A percentile compares a stretch with the other conserved stretches of the same genome.
phyloP scores from a whole-genome alignment of 2,329 filamentous ascomycete genomes.

The Aspergillus terreus region DNA sequence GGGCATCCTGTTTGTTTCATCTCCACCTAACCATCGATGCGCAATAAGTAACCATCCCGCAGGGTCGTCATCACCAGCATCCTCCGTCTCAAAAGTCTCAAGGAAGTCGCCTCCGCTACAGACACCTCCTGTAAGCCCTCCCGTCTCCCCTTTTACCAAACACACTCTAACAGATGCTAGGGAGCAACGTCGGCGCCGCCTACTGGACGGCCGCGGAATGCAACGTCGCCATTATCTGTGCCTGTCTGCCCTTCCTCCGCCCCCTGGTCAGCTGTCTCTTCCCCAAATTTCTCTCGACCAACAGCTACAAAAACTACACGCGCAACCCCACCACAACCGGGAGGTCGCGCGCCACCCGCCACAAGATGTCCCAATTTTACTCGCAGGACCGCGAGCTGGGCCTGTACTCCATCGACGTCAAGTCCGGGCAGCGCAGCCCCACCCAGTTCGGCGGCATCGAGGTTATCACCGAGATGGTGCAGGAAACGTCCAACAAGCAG shows the following conservation, averaged over 20 bases:
- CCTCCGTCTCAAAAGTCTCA: conserved; percentile 27
- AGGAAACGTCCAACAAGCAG: conserved; percentile 13
- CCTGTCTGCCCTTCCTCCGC: conserved; percentile 39
- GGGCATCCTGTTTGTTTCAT: conserved; percentile 33
- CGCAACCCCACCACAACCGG: conserved; percentile 14
- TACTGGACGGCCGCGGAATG: conserved; percentile 44
- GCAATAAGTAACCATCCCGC: neutral
- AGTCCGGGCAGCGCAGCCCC: conserved; percentile 11
- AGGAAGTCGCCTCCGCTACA: conserved; percentile 18
- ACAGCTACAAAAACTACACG: conserved; percentile 22
- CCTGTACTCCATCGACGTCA: conserved; percentile 26
- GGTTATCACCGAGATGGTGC: conserved; percentile 30
- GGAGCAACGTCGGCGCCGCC: conserved; percentile 35
- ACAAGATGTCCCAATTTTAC: conserved; percentile 9
- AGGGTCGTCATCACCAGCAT: conserved; percentile 32
- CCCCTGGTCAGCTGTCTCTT: conserved; percentile 37
- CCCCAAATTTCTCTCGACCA: conserved; percentile 31
- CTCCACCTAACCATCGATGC: neutral
- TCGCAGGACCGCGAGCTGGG: conserved; percentile 26
- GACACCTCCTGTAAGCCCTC: conserved; percentile 26
- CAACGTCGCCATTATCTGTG: conserved; percentile 41
- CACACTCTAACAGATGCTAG: neutral
- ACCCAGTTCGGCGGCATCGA: conserved; percentile 22
- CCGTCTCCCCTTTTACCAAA: neutral
- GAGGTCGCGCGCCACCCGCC: conserved; percentile 10